Conservation (phyloP, 2,329 filamentous ascomycete genomes). For the Fusarium nygamai region DNA sequence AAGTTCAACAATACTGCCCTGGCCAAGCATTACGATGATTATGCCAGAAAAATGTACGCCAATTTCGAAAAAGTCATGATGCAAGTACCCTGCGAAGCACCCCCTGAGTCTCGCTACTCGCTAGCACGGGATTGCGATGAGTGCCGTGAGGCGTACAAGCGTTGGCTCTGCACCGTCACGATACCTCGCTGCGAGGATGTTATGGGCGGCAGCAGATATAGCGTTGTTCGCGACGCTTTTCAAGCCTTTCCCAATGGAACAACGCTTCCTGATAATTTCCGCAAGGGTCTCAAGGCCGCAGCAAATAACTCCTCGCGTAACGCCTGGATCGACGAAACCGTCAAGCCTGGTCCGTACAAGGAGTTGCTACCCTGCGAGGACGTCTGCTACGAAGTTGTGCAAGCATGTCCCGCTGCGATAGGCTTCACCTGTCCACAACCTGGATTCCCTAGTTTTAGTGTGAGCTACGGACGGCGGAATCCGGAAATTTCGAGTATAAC, state of each 20-base stretch:
- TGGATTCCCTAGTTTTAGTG: slow-evolving; percentile 46
- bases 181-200: slow-evolving; percentile 95
- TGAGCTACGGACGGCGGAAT: slow-evolving; percentile 49
- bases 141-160: slow-evolving; percentile 85
- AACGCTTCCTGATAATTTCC: slow-evolving; percentile 53
- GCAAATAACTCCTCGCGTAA: slow-evolving; percentile 69
- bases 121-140: slow-evolving; percentile 79
- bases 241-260: slow-evolving; percentile 78
- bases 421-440: slow-evolving; percentile 77
- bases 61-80: slow-evolving; percentile 85
- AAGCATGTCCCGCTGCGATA: slow-evolving; percentile 82
- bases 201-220: slow-evolving; percentile 58
- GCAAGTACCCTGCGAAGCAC: slow-evolving; percentile 86
- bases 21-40: slow-evolving; percentile 79
- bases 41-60: slow-evolving; percentile 74
- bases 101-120: slow-evolving; percentile 79
- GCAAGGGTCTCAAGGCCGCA: slow-evolving; percentile 34
- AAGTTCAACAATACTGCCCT: slow-evolving; percentile 71
- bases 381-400: slow-evolving; percentile 86
- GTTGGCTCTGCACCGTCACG: slow-evolving; percentile 92
- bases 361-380: slow-evolving; percentile 91
- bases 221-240: slow-evolving; percentile 72
- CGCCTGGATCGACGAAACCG: slow-evolving; percentile 72
- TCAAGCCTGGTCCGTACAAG: slow-evolving; percentile 90
- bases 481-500: slow-evolving; percentile 40